Conservation (phyloP, 305 asterid species). For the Solanum chacoense region DNA sequence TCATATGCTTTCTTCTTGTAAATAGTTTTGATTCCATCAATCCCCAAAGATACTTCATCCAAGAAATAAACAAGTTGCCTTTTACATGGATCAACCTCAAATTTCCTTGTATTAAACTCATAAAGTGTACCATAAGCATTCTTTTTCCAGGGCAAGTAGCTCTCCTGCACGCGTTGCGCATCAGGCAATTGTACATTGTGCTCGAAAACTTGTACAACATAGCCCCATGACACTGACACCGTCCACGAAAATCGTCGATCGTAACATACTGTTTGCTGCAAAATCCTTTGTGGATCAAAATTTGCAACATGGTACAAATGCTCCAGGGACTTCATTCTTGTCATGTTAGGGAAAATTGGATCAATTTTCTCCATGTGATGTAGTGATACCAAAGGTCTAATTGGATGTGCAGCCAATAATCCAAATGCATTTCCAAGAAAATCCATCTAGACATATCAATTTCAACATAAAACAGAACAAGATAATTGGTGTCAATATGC, state of each 20-base stretch:
- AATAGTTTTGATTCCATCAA: slow-evolving; percentile 27
- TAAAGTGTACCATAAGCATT: slow-evolving; percentile 7
- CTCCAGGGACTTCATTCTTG: slow-evolving; percentile 23
- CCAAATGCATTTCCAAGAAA: slow-evolving; percentile 65
- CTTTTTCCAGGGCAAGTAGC: slow-evolving; percentile 38
- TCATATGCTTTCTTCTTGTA: slow-evolving; percentile 31
- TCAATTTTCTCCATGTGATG: slow-evolving; percentile 49
- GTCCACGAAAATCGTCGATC: slow-evolving; percentile 74
- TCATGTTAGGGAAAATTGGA: slow-evolving; percentile 59
- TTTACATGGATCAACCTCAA: slow-evolving; percentile 40
- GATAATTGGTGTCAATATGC: not conserved
- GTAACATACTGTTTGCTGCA: slow-evolving; percentile 69
- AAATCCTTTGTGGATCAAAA: slow-evolving; percentile 44
- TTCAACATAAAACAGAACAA: not conserved
- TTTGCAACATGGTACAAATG: slow-evolving; percentile 40
- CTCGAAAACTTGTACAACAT: slow-evolving; percentile 50
- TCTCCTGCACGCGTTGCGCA: slow-evolving; percentile 38
- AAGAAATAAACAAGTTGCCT: slow-evolving; percentile 44
- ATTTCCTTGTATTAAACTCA: slow-evolving; percentile 17
- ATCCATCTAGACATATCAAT: slow-evolving; percentile 1
- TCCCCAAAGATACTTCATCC: slow-evolving; percentile 22
- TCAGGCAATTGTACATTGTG: slow-evolving; percentile 32
- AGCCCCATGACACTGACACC: slow-evolving; percentile 69
- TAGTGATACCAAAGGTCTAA: slow-evolving; percentile 50
- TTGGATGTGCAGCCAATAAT: slow-evolving; percentile 57